Evolutionary conservation across 257 asterid species (phyloP), one percentile per base, ranked within the genome.

Genomic region (Solanum medicagineum): DNA sequence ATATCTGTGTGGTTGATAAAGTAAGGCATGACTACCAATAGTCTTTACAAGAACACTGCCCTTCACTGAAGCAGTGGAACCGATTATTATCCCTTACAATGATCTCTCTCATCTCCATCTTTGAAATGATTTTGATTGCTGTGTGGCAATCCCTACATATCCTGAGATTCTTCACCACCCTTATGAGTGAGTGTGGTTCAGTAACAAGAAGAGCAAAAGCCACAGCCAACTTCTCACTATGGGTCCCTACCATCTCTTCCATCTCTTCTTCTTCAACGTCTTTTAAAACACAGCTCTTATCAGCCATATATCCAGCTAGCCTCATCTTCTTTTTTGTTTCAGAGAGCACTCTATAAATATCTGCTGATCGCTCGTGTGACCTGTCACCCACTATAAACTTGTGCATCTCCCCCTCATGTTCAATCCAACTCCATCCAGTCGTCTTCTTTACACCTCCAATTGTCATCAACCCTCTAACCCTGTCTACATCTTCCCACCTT

Each of bases 181-280:
- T 83, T 84, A 91, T 90, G 70, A 85, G 88, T 15, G 84, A 54
- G 51, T 93, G 90, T 10, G 91, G 91, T 32, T 88, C 92, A 59
- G 86, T 83, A 69, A 91, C 93, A 55, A 93, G 92, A 29, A 93
- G 55, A 51, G 91, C 86, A 57, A 93, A 92, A 70, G 94, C 91
- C 75, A 93, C 91, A 16, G 95, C 95, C 89, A 92, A 55, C 79
- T 91, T 92, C 85, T 92, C 97, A 12, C 95, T 90, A 71, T 93
- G 97, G 55, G 87, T 88, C 54, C 94, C 93, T 11, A 93, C 87
- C 94, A 90, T 91, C 85, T 91, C 94, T 71, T 92, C 94, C 87
- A 92, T 91, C 79, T 93, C 97, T 88, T 93, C 97, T 36, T 91
- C 97, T 87, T 92, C 95, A 10, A 93, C 94, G 22, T 93, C 97